Conservation (phyloP, 106 monocot species). For the Dendrobium catenatum region DNA sequence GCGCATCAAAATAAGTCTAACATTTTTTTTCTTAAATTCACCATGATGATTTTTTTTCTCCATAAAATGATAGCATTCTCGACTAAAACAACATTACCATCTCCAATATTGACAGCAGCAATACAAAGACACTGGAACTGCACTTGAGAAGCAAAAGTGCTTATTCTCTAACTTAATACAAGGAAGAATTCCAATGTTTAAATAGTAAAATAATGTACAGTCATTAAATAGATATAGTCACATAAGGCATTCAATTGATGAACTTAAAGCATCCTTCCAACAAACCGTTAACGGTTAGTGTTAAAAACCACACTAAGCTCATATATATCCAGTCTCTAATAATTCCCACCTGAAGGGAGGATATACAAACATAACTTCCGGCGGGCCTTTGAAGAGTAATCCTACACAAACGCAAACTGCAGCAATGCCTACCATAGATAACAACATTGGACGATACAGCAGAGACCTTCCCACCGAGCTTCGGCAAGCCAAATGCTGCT, state of each 20-base stretch:
- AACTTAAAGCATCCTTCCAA: background rate
- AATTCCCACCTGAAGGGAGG: conserved; percentile 73
- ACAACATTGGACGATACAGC: conserved; percentile 43
- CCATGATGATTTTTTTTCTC: too few relatives aligned
- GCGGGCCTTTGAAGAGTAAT: conserved; percentile 50
- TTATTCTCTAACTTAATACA: background rate
- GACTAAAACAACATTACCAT: too few relatives aligned
- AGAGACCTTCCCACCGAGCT: conserved; percentile 14
- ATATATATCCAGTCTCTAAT: conserved; percentile 36
- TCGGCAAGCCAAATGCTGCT: conserved; percentile 19
- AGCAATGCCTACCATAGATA: conserved; percentile 62
- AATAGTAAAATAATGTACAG: background rate
- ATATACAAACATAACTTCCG: conserved; percentile 30
- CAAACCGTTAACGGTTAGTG: background rate
- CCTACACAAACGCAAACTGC: conserved; percentile 86
- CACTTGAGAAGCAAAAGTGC: too few relatives aligned
- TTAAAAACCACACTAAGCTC: background rate
- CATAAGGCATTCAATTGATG: background rate
- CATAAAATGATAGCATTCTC: too few relatives aligned
- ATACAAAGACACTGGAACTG: too few relatives aligned
- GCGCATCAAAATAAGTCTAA: too few relatives aligned
- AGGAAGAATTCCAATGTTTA: background rate
- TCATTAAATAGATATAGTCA: background rate
- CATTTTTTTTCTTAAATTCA: too few relatives aligned
- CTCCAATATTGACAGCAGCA: too few relatives aligned